Conservation (phyloP, 148 eudicot species). For the Heliamphora exappendiculata region DNA sequence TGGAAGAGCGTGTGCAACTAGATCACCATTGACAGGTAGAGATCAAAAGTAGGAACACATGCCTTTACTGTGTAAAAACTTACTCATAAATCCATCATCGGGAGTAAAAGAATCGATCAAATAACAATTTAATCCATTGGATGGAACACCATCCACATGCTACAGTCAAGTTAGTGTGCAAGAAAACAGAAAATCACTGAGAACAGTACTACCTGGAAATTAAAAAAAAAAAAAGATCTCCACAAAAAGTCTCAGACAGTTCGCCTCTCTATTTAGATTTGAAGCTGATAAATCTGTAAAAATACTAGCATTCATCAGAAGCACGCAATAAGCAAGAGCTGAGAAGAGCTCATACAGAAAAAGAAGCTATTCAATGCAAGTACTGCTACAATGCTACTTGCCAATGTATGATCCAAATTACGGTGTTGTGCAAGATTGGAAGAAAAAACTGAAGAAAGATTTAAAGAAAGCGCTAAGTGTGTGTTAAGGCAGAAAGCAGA, state of each 20-base stretch:
- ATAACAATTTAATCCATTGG: not conserved
- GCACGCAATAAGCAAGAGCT: not conserved
- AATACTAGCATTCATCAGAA: not conserved
- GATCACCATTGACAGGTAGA: slow-evolving; percentile 6
- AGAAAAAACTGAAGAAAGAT: not conserved
- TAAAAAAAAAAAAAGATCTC: not conserved
- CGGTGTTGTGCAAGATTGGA: not conserved
- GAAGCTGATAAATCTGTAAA: not conserved
- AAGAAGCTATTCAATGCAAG: not conserved
- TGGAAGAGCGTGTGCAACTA: not conserved
- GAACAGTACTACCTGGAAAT: not conserved
- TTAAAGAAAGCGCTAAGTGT: not conserved
- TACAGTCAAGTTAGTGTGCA: not conserved
- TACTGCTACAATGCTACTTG: not conserved
- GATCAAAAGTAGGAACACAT: not conserved
- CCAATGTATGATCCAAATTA: not conserved
- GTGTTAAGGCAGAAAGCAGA: too few species aligned
- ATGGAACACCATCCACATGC: not conserved
- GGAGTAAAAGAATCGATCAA: not conserved
- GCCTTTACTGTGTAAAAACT: not conserved
- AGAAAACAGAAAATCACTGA: not conserved
- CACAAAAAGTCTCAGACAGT: not conserved
- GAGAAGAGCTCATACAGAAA: not conserved
- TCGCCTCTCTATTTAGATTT: not conserved
- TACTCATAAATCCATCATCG: not conserved